Evolutionary conservation across 2,329 filamentous ascomycete species (phyloP), one percentile per base, ranked within the genome.

Genomic region (Cladorrhinum sp.): DNA sequence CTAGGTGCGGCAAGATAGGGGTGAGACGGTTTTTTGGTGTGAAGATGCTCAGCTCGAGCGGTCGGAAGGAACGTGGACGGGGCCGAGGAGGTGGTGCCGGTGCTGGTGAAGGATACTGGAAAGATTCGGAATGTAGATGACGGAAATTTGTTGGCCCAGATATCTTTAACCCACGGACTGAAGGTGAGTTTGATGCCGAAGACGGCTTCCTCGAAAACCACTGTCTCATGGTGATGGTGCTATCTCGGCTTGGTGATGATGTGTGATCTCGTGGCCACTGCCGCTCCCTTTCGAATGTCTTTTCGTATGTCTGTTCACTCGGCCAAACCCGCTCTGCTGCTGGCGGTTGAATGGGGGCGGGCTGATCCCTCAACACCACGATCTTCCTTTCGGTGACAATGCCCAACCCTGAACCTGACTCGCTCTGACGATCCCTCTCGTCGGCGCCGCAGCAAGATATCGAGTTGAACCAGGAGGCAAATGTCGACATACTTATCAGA

Each of bases 61-160:
- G 83, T 41, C 79, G 78, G 64, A 85, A 85, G 10, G 77, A 76
- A 6, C 69, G 63, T 5, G 72, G 74, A 4, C 71, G 70, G 36
- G 66, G 69, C 59, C 66, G 71, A 66, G 50, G 7, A 25, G 62
- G 7, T 57, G 56, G 66, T 59, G 27, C n/a, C 22, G 57, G 52
- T 20, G 50, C 10, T 36, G 58, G 51, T 2, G 59, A 57, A 48
- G 73, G 70, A 55, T 76, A 73, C 52, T 77, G 75, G 59, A 75
- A 75, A n/a, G 78, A 74, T 51, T 76, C 77, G 18, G 80, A 81
- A 58, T 81, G 74, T 53, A 87, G 66, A 73, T 87, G 85, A 51
- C 80, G 81, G 67, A 88, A 88, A 70, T 87, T 77, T 52, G 79
- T 79, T 2, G 85, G 85, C 20, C 77, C 77, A 48, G 84, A 86